Conservation (phyloP, 108 stramenopile genomes). For the Seminavis robusta region DNA sequence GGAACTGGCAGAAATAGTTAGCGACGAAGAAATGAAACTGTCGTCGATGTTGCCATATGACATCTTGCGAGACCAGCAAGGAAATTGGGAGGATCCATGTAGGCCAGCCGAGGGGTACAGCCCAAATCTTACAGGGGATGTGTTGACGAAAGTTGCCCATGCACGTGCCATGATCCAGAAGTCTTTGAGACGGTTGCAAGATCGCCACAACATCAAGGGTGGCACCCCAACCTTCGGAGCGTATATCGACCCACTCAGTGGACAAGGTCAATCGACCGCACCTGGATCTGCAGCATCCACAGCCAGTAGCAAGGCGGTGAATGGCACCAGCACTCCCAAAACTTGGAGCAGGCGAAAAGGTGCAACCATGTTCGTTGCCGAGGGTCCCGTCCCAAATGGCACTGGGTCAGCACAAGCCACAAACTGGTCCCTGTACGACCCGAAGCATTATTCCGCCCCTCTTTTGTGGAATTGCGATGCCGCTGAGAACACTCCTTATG, state of each 20-base stretch:
- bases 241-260: slow-evolving; percentile 46
- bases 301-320: background rate
- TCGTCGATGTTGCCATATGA: slow-evolving; percentile 85
- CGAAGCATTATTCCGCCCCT: slow-evolving; percentile 59
- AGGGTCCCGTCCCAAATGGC: slow-evolving; percentile 38
- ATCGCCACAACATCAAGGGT: slow-evolving; percentile 65
- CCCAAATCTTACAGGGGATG: slow-evolving; percentile 53
- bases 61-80: slow-evolving; percentile 66
- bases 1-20: slow-evolving; percentile 72
- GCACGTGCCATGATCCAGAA: slow-evolving; percentile 77
- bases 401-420: slow-evolving; percentile 62
- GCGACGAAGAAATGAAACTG: slow-evolving; percentile 59
- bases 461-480: slow-evolving; percentile 45
- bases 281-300: slow-evolving; percentile 4
- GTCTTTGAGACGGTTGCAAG: slow-evolving; percentile 79
- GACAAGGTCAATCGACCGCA: background rate
- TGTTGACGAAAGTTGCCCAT: slow-evolving; percentile 70
- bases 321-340: slow-evolving; percentile 10
- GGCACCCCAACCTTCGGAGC: slow-evolving; percentile 69
- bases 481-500: slow-evolving; percentile 66
- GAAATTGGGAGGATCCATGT: slow-evolving; percentile 86
- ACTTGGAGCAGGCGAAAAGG: slow-evolving; percentile 19
- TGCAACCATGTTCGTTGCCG: slow-evolving; percentile 33
- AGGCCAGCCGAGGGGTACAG: slow-evolving; percentile 52
- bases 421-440: slow-evolving; percentile 44